phyloP scores from a whole-genome alignment of 257 asterid genomes.

The Apocynum venetum region DNA sequence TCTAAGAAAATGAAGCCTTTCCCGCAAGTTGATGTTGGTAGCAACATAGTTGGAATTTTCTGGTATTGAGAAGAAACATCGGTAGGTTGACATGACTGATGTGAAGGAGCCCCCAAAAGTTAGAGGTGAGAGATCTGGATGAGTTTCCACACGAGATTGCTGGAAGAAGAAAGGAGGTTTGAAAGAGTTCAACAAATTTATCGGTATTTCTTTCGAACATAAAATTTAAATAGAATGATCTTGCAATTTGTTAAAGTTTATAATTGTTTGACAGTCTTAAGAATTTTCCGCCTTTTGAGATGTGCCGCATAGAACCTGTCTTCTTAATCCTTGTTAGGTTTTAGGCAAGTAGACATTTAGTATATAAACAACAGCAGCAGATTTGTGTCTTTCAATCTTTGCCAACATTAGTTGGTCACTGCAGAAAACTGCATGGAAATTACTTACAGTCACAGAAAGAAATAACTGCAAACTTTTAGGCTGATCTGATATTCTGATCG shows the following conservation, averaged over 20 bases:
- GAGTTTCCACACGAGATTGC: too few species aligned
- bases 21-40: neutral
- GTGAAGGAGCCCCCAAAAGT: too few species aligned
- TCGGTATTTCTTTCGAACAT: too few species aligned
- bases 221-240: too few species aligned
- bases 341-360: neutral
- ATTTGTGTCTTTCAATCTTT: too few species aligned
- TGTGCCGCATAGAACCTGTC: too few species aligned
- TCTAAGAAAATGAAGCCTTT: neutral
- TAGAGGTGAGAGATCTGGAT: too few species aligned
- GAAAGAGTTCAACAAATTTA: too few species aligned
- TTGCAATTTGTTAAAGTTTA: neutral
- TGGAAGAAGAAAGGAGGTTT: too few species aligned
- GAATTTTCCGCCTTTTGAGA: neutral
- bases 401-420: neutral
- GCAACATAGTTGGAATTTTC: neutral
- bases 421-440: neutral
- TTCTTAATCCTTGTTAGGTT: neutral
- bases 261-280: neutral
- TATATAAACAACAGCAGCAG: neutral
- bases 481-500: neutral
- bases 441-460: neutral
- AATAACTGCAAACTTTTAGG: neutral
- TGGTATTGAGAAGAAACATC: neutral
- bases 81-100: too few species aligned